Percentiles rank a stretch among this genome's conserved stretches.
Evolutionary conservation across 73 alveolate species (phyloP).

Genomic region (Diophrys sp.): DNA sequence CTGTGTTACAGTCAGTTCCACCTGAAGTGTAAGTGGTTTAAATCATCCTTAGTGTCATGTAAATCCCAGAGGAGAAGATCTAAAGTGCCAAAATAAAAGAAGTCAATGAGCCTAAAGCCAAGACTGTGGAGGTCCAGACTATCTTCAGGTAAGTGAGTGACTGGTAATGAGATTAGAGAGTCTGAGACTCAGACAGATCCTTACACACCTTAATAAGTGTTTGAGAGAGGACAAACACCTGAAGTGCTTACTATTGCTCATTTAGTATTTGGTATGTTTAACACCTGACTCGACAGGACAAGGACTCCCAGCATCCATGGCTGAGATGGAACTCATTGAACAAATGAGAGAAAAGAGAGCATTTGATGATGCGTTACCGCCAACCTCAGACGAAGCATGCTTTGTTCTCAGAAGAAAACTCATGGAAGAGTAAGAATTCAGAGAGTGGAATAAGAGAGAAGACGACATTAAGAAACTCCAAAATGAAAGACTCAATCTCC

Average conservation of each 20-base stretch:
- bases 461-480: constrained; percentile 87
- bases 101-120: constrained; percentile 42
- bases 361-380: constrained; percentile 96
- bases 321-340: constrained; percentile 95
- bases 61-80: constrained; percentile 52
- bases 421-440: constrained; percentile 95
- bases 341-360: constrained; percentile 96
- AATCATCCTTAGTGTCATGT: constrained; percentile 36
- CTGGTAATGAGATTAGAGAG: constrained; percentile 85
- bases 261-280: constrained; percentile 90
- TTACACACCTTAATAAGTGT: constrained; percentile 89
- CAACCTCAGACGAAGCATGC: constrained; percentile 97
- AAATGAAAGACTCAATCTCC: constrained; percentile 81
- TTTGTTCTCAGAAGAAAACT: constrained; percentile 88
- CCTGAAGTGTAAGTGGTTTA: constrained; percentile 45
- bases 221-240: constrained; percentile 86
- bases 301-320: constrained; percentile 99
- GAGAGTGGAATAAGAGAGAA: constrained; percentile 97
- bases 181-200: constrained; percentile 98
- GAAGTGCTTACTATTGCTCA: constrained; percentile 93
- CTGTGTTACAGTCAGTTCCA: constrained; percentile 58
- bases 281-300: constrained; percentile 5
- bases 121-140: constrained; percentile 43
- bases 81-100: constrained; percentile 35
- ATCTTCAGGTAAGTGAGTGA: constrained; percentile 18